Conservation (phyloP, 2,329 filamentous ascomycete genomes). For the Trichocomaceae sp. region DNA sequence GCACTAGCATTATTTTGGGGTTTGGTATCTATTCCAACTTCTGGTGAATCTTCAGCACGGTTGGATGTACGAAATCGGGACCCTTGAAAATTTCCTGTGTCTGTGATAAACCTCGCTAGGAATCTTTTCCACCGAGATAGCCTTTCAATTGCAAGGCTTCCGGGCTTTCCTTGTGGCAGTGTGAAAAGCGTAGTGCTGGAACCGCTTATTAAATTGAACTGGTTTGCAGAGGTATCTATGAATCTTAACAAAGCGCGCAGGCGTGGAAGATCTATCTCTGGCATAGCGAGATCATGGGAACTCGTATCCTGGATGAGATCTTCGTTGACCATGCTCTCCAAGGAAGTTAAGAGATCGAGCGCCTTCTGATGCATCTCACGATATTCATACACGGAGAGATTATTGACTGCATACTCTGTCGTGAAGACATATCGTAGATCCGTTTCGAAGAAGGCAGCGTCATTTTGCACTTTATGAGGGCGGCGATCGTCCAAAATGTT, state of each 20-base stretch:
- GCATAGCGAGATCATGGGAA: not conserved
- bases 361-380: not conserved
- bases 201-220: not conserved
- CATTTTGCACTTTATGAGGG: not conserved
- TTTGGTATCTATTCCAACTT: not conserved
- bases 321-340: not conserved
- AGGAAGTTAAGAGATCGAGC: not conserved
- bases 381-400: not conserved
- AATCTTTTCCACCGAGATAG: not conserved
- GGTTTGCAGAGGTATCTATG: not conserved
- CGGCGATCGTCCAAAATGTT: not conserved
- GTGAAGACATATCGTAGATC: not conserved
- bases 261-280: not conserved
- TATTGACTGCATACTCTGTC: not conserved
- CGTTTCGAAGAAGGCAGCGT: conserved; percentile 1
- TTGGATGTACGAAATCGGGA: not conserved
- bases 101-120: not conserved
- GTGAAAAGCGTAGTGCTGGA: not conserved
- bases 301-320: not conserved
- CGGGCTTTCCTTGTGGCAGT: not conserved
- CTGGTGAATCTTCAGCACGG: not conserved
- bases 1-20: not conserved
- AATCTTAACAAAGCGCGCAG: not conserved
- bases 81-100: not conserved
- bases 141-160: not conserved